Evolutionary conservation across 2,329 filamentous ascomycete genomes (phyloP).

Genomic region (Fusarium subtropicale): DNA sequence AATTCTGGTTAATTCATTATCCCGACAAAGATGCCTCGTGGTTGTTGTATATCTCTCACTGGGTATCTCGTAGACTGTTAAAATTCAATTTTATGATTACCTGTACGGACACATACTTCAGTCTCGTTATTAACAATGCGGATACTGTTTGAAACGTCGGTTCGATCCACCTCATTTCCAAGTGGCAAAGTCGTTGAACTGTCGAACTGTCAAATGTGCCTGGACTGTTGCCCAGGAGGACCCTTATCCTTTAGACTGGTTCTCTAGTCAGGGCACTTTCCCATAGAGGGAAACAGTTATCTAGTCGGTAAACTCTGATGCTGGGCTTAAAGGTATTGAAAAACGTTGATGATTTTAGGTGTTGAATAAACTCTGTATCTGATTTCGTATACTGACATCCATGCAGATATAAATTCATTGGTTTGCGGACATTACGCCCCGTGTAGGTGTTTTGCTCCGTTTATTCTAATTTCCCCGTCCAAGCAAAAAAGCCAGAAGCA

Average conservation of each 20-base stretch:
- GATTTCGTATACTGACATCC: neutral
- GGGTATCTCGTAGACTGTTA: neutral
- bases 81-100: neutral
- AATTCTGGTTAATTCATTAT: neutral
- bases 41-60: neutral
- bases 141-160: slow-evolving; percentile 18
- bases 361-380: neutral
- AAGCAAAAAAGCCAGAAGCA: slow-evolving; percentile 6
- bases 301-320: neutral
- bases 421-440: slow-evolving; percentile 23
- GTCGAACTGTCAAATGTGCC: slow-evolving; percentile 22
- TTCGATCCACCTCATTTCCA: slow-evolving; percentile 12
- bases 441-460: slow-evolving; percentile 26
- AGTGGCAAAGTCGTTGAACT: slow-evolving; percentile 20
- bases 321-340: too few species aligned
- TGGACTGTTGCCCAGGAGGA: neutral
- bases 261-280: slow-evolving; percentile 26
- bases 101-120: neutral
- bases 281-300: neutral
- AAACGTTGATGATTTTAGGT: neutral
- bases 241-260: slow-evolving; percentile 9
- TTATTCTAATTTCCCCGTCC: slow-evolving; percentile 30
- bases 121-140: neutral
- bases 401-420: neutral
- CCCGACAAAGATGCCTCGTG: neutral